phyloP scores from a whole-genome alignment of 768 basidiomycete species.

The Xanthoconium purpureum region DNA sequence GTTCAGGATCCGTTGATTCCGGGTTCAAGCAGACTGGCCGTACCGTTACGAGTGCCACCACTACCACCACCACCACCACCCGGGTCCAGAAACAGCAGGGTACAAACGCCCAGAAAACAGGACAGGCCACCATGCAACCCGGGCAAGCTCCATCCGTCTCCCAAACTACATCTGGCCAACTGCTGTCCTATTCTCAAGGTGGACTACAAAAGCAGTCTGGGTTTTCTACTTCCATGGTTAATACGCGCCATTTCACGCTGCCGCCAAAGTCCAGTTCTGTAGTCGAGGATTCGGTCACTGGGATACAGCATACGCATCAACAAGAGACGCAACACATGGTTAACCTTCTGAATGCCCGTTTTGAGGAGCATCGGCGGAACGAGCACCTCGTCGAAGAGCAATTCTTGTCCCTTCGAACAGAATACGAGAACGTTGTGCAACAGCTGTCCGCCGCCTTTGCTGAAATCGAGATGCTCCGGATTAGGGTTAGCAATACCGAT shows the following conservation, averaged over 20 bases:
- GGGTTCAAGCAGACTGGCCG: background rate
- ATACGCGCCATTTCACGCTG: background rate
- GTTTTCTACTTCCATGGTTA: background rate
- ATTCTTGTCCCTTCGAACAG: background rate
- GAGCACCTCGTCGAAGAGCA: background rate
- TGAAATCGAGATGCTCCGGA: background rate
- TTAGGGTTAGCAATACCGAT: background rate
- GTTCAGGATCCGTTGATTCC: background rate
- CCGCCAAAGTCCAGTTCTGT: background rate
- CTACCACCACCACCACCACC: background rate
- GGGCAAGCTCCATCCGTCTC: no score
- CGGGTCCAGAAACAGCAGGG: background rate
- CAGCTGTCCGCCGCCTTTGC: background rate
- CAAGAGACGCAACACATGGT: conserved; percentile 4
- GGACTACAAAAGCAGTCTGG: no score
- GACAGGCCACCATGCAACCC: background rate
- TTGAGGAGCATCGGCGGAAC: background rate
- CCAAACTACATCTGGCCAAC: no score
- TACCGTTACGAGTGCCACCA: background rate
- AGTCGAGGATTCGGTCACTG: background rate
- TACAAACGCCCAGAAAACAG: background rate
- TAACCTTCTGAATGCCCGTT: background rate
- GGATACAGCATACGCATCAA: background rate
- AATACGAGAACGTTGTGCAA: background rate
- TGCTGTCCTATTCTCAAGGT: no score